These are phyloP conservation scores for Parathielavia hyrcaniae DNA, from an alignment of 495 filamentous ascomycete genomes.

Conservation along the genomic window DNA sequence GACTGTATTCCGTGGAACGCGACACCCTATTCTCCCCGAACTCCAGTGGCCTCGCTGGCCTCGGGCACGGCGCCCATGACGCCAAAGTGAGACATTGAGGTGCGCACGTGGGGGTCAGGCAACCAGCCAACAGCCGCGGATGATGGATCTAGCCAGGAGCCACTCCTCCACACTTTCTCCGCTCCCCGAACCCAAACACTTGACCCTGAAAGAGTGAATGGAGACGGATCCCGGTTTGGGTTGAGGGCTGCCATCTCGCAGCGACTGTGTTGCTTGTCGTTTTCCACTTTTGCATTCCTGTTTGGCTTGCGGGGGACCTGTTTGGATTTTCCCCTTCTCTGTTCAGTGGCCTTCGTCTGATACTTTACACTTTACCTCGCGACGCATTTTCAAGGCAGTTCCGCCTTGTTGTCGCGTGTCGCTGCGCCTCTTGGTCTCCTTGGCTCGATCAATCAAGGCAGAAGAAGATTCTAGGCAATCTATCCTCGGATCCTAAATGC, in stretches of 20 bases:
- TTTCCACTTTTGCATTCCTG: background rate
- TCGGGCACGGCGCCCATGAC: slow-evolving; percentile 9
- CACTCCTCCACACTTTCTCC: background rate
- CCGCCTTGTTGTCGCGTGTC: background rate
- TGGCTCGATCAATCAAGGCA: background rate
- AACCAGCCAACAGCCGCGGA: slow-evolving; percentile 3
- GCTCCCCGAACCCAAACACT: background rate
- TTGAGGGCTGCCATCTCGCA: background rate
- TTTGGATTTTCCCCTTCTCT: background rate
- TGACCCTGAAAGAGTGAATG: no score
- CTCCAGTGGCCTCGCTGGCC: background rate
- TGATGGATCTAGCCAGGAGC: background rate
- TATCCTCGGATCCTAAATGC: background rate
- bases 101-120: slow-evolving; percentile 12
- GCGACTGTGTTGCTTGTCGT: background rate
- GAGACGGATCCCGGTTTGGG: background rate
- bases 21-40: background rate
- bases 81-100: slow-evolving; percentile 15
- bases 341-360: background rate
- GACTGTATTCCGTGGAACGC: background rate
- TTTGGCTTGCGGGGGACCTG: background rate
- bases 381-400: no score
- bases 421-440: background rate
- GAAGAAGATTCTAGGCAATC: background rate
- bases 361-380: no score